Conservation (phyloP, 192 early-diverging fungal genomes). For the Backusella psychrophila region DNA sequence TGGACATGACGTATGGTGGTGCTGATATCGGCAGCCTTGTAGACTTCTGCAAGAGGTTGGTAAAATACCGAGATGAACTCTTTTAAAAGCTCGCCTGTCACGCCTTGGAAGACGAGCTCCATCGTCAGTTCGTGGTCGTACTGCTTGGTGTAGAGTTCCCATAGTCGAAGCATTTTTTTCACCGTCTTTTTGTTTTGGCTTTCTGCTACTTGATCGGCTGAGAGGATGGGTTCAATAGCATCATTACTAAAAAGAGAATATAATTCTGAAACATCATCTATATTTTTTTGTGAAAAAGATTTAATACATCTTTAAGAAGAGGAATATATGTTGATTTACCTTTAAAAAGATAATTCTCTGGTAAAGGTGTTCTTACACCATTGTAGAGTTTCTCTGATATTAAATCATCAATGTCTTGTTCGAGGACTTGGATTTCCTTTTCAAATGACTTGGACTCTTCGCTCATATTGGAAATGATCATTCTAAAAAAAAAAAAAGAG, state of each 20-base stretch:
- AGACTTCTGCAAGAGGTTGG: constrained; percentile 52
- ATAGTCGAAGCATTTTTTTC: constrained; percentile 38
- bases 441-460: constrained; percentile 45
- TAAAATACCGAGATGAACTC: constrained; percentile 53
- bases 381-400: constrained; percentile 47
- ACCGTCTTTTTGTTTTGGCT: constrained; percentile 2
- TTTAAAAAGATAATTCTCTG: not conserved
- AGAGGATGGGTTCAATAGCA: not conserved
- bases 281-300: not conserved
- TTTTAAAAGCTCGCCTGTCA: constrained; percentile 49
- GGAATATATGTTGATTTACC: not conserved
- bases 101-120: constrained; percentile 46
- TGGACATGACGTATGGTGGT: constrained; percentile 46
- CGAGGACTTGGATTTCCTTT: constrained; percentile 37
- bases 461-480: constrained; percentile 47
- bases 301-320: not conserved
- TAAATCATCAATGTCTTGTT: constrained; percentile 12
- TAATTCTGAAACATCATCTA: not conserved
- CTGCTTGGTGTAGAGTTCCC: constrained; percentile 42
- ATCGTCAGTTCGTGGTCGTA: constrained; percentile 51
- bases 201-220: not conserved
- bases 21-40: constrained; percentile 54
- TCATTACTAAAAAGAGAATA: not conserved
- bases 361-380: constrained; percentile 26
- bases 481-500: constrained; percentile 15